These are phyloP conservation scores for Thelonectria blattea DNA, from an alignment of 2,329 filamentous ascomycete genomes.

Conservation along the genomic window DNA sequence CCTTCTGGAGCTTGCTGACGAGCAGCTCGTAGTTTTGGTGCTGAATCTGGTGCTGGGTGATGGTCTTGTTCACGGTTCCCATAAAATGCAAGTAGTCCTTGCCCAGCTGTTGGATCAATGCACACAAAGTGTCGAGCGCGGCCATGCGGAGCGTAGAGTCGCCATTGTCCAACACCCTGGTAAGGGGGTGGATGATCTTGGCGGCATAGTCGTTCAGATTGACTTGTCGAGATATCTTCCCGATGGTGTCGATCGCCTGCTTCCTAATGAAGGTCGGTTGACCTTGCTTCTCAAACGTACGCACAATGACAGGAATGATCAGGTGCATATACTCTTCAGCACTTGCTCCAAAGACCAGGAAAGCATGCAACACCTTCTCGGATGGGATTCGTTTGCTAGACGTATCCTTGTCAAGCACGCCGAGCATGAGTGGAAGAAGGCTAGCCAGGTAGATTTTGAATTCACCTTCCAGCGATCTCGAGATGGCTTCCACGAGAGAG, in stretches of 20 bases:
- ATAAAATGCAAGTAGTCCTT: conserved; percentile 96
- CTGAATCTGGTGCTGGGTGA: conserved; percentile 79
- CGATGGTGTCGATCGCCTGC: conserved; percentile 91
- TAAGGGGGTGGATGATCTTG: conserved; percentile 93
- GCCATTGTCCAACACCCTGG: conserved; percentile 75
- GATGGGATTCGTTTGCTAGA: conserved; percentile 79
- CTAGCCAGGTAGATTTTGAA: conserved; percentile 96
- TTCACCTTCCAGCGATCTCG: conserved; percentile 91
- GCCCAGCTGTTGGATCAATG: conserved; percentile 93
- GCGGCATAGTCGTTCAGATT: conserved; percentile 97
- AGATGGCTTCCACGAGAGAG: conserved; percentile 90
- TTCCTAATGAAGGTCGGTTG: conserved; percentile 82
- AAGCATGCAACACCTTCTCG: conserved; percentile 90
- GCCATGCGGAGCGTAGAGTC: conserved; percentile 78
- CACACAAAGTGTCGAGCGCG: conserved; percentile 92
- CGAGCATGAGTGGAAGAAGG: conserved; percentile 90
- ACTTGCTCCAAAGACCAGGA: conserved; percentile 93
- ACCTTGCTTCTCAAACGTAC: conserved; percentile 87
- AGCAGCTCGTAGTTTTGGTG: conserved; percentile 93
- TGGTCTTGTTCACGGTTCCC: conserved; percentile 86
- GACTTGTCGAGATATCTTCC: conserved; percentile 91
- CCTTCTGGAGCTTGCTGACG: conserved; percentile 90
- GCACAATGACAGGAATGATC: conserved; percentile 94
- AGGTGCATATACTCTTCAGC: conserved; percentile 99
- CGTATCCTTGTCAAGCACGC: conserved; percentile 85